Conservation (phyloP, 2,329 filamentous ascomycete species). For the Clonostachys rosea region DNA sequence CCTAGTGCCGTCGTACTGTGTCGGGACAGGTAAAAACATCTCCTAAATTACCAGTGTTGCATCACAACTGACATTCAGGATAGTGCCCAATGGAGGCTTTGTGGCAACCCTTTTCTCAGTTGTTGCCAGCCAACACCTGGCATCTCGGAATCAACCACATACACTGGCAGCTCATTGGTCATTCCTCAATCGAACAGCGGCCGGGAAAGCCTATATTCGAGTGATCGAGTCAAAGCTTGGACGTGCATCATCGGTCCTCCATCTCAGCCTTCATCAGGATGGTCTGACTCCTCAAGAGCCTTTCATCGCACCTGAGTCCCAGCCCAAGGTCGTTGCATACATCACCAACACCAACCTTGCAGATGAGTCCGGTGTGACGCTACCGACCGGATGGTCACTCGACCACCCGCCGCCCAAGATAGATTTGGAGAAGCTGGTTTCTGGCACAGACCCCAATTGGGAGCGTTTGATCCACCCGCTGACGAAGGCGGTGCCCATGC, state of each 20-base stretch:
- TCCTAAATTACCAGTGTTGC: neutral
- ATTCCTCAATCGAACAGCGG: constrained; percentile 29
- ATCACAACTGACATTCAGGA: neutral
- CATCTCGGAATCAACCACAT: constrained; percentile 24
- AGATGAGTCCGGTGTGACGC: constrained; percentile 20
- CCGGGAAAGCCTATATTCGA: constrained; percentile 27
- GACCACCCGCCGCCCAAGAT: constrained; percentile 9
- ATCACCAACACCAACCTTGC: constrained; percentile 28
- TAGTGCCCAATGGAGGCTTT: constrained; percentile 42
- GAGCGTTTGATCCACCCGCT: constrained; percentile 2
- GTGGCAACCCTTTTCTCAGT: constrained; percentile 32
- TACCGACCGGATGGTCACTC: constrained; percentile 17
- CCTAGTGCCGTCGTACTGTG: constrained; percentile 3
- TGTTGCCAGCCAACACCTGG: constrained; percentile 25
- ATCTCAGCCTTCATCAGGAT: constrained; percentile 34
- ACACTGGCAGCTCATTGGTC: constrained; percentile 32
- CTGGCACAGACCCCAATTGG: constrained; percentile 22
- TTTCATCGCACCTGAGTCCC: constrained; percentile 24
- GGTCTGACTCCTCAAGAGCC: constrained; percentile 21
- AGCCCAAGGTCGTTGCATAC: constrained; percentile 26
- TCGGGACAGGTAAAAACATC: constrained; percentile 4
- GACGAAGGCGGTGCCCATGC: constrained; percentile 6
- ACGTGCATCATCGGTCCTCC: constrained; percentile 31
- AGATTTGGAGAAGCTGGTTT: constrained; percentile 15
- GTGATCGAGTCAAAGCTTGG: constrained; percentile 36